Evolutionary conservation across 148 eudicot species (phyloP).

Genomic region (Amaranthus cruentus): DNA sequence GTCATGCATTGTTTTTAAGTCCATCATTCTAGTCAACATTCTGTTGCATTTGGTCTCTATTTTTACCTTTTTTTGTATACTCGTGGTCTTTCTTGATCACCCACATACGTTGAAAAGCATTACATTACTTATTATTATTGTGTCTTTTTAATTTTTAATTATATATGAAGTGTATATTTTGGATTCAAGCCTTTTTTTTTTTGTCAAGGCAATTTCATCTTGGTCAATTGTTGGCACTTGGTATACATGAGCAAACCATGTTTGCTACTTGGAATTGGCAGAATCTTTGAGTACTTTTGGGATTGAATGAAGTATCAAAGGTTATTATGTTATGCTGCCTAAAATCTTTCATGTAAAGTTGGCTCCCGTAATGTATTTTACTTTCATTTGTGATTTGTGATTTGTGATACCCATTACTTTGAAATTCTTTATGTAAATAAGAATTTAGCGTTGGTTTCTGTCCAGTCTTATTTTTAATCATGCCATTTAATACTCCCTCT

Average conservation of each 20-base stretch:
- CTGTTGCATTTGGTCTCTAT: slow-evolving; percentile 22
- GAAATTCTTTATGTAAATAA: too few species aligned
- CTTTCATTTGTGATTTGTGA: background rate
- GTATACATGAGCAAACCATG: slow-evolving; percentile 18
- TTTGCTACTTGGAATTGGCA: slow-evolving; percentile 22
- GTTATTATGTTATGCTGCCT: background rate
- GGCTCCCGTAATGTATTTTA: background rate
- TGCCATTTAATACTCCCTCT: too few species aligned
- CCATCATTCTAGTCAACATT: slow-evolving; percentile 16
- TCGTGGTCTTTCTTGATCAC: too few species aligned
- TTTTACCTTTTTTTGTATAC: slow-evolving; percentile 24
- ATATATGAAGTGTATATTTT: slow-evolving; percentile 18
- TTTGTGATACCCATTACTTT: background rate
- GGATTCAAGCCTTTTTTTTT: slow-evolving; percentile 19
- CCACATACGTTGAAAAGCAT: slow-evolving; percentile 29
- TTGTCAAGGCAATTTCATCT: slow-evolving; percentile 18
- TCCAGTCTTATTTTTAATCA: too few species aligned
- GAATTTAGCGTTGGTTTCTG: too few species aligned
- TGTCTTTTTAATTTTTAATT: slow-evolving; percentile 18
- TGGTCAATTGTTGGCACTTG: slow-evolving; percentile 8
- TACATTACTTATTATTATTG: slow-evolving; percentile 6
- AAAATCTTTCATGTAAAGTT: background rate
- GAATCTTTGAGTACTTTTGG: slow-evolving; percentile 13
- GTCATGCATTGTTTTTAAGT: slow-evolving; percentile 25
- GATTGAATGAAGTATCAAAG: background rate